phyloP scores from a whole-genome alignment of 345 rosid genomes.

The Punica granatum region DNA sequence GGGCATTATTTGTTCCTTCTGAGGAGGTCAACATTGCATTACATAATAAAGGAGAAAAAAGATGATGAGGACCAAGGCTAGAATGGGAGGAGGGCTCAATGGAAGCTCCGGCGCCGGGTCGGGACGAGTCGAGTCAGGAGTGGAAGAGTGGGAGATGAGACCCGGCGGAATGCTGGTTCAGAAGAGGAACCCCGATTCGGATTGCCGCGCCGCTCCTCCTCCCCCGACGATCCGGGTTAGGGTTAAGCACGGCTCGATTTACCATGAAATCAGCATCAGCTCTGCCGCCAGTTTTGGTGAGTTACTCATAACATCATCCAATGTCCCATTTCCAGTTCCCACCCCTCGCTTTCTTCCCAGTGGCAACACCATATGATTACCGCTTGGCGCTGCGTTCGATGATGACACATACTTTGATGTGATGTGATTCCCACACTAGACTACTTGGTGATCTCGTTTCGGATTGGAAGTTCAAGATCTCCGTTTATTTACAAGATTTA shows the following conservation, averaged over 20 bases:
- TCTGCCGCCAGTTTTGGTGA: conserved; percentile 93
- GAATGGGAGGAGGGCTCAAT: conserved; percentile 38
- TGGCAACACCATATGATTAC: neutral
- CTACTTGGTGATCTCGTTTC: neutral
- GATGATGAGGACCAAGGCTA: conserved; percentile 79
- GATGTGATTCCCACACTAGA: neutral
- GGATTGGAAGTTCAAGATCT: neutral
- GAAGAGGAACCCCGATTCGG: conserved; percentile 72
- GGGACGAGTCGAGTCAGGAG: conserved; percentile 32
- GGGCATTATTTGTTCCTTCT: no score
- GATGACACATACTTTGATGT: neutral
- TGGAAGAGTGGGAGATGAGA: conserved; percentile 83
- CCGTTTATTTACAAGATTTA: neutral
- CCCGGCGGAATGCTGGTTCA: conserved; percentile 99
- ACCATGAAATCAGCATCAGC: conserved; percentile 69
- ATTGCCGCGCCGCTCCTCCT: conserved; percentile 43
- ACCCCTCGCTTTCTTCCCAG: neutral
- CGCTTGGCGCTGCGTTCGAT: neutral
- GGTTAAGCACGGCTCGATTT: conserved; percentile 80
- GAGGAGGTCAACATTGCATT: conserved; percentile 1
- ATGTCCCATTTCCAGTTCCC: neutral
- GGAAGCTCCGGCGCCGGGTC: conserved; percentile 35
- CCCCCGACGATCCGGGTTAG: conserved; percentile 85
- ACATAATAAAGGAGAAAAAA: neutral
- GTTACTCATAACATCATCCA: no score